phyloP scores from a whole-genome alignment of 2,329 filamentous ascomycete genomes.

The Claviceps pazoutovae region DNA sequence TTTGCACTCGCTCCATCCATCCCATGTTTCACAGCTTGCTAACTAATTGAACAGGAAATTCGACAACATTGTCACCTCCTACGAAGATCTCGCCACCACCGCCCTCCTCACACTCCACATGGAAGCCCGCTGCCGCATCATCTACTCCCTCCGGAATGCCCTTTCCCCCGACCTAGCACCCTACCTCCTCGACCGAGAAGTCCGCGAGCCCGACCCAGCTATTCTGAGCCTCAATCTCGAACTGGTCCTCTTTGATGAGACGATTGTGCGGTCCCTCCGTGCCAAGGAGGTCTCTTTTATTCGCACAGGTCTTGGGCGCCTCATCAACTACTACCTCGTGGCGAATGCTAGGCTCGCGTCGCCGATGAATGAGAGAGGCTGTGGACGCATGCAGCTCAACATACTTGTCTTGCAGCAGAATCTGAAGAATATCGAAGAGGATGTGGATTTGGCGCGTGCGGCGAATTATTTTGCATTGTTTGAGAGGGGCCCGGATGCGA shows the following conservation, averaged over 20 bases:
- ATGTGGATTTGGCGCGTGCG: slow-evolving; percentile 48
- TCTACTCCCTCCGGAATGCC: slow-evolving; percentile 58
- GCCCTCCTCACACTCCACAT: slow-evolving; percentile 78
- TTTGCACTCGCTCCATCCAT: neutral
- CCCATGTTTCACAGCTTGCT: too few species aligned
- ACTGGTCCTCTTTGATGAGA: slow-evolving; percentile 79
- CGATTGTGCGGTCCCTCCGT: slow-evolving; percentile 58
- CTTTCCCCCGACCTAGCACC: slow-evolving; percentile 47
- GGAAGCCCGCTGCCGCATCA: slow-evolving; percentile 73
- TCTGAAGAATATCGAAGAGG: slow-evolving; percentile 77
- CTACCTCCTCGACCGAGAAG: slow-evolving; percentile 55
- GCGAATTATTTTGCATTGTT: slow-evolving; percentile 59
- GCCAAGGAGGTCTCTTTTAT: slow-evolving; percentile 61
- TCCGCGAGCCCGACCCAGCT: slow-evolving; percentile 62
- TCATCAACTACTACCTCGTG: slow-evolving; percentile 71
- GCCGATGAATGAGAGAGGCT: slow-evolving; percentile 74
- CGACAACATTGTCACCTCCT: slow-evolving; percentile 72
- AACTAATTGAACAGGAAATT: slow-evolving; percentile 45
- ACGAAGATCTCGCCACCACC: slow-evolving; percentile 64
- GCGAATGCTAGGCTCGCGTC: slow-evolving; percentile 55
- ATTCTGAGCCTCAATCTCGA: slow-evolving; percentile 75
- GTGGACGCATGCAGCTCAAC: slow-evolving; percentile 81
- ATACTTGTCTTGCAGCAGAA: slow-evolving; percentile 93
- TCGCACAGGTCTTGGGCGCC: slow-evolving; percentile 57
- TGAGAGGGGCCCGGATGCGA: slow-evolving; percentile 47